Evolutionary conservation across 345 rosid genomes (phyloP).

Genomic region (Stellera chamaejasme): DNA sequence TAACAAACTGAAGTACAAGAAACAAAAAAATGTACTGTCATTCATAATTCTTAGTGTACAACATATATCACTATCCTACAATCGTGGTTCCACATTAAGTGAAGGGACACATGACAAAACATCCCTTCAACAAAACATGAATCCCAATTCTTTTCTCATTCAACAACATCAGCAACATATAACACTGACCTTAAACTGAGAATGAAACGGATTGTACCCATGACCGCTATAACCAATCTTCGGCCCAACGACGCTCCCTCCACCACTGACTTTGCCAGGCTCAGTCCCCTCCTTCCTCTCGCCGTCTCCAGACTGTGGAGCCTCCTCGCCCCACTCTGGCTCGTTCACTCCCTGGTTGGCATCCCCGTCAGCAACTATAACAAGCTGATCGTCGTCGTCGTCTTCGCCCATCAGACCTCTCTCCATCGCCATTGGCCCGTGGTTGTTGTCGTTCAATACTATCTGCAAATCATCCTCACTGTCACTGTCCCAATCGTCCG

Average conservation of each 20-base stretch:
- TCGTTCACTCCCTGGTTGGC: conserved; percentile 50
- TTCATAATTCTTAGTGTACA: conserved; percentile 4
- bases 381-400: conserved; percentile 59
- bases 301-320: conserved; percentile 31
- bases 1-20: too few species aligned
- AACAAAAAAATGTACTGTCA: too few species aligned
- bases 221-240: conserved; percentile 81
- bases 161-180: conserved; percentile 20
- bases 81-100: too few species aligned
- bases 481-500: conserved; percentile 83
- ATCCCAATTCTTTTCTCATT: conserved; percentile 11
- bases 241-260: conserved; percentile 20
- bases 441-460: conserved; percentile 71
- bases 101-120: conserved; percentile 3
- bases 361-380: conserved; percentile 65
- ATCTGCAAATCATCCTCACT: conserved; percentile 97
- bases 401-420: conserved; percentile 41
- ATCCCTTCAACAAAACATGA: conserved; percentile 1
- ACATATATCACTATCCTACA: neutral
- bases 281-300: conserved; percentile 55
- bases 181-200: conserved; percentile 99
- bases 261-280: conserved; percentile 34
- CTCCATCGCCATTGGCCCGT: conserved; percentile 41
- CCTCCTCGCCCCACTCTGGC: conserved; percentile 72
- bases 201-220: conserved; percentile 91